These are phyloP conservation scores for Nakazawaea holstii DNA, from an alignment of 805 yeast species.

Conservation along the genomic window DNA sequence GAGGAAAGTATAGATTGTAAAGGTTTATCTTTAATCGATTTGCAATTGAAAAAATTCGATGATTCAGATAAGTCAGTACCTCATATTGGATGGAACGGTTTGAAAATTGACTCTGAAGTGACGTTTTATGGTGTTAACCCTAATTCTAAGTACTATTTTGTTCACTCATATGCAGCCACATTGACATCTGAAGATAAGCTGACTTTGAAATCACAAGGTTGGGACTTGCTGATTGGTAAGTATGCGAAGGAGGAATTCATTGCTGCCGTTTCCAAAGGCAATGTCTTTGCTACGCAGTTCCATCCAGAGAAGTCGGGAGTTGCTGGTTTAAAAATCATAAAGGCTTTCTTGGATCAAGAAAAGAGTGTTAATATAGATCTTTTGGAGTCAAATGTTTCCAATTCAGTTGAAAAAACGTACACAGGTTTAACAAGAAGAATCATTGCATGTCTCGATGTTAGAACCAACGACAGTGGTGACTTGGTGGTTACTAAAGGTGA, in stretches of 20 bases:
- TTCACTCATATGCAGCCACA: constrained; percentile 87
- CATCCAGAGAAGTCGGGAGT: constrained; percentile 98
- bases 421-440: constrained; percentile 82
- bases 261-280: constrained; percentile 74
- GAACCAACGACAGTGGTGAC: constrained; percentile 91
- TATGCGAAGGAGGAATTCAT: constrained; percentile 79
- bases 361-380: constrained; percentile 21
- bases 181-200: constrained; percentile 33
- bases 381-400: constrained; percentile 3
- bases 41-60: constrained; percentile 58
- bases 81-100: constrained; percentile 89
- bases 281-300: constrained; percentile 92
- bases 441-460: constrained; percentile 95
- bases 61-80: constrained; percentile 76
- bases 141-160: constrained; percentile 78
- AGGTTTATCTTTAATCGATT: constrained; percentile 58
- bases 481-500: constrained; percentile 98
- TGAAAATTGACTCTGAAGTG: constrained; percentile 16
- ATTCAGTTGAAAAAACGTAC: constrained; percentile 19
- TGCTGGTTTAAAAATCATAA: constrained; percentile 78
- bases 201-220: constrained; percentile 34
- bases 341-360: constrained; percentile 57
- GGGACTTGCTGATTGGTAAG: constrained; percentile 68
- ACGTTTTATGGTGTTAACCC: constrained; percentile 62
- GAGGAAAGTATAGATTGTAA: constrained; percentile 57